Evolutionary conservation across 2,329 filamentous ascomycete genomes (phyloP), one percentile per base, ranked within the genome.

Genomic region (Penicillium sp.): DNA sequence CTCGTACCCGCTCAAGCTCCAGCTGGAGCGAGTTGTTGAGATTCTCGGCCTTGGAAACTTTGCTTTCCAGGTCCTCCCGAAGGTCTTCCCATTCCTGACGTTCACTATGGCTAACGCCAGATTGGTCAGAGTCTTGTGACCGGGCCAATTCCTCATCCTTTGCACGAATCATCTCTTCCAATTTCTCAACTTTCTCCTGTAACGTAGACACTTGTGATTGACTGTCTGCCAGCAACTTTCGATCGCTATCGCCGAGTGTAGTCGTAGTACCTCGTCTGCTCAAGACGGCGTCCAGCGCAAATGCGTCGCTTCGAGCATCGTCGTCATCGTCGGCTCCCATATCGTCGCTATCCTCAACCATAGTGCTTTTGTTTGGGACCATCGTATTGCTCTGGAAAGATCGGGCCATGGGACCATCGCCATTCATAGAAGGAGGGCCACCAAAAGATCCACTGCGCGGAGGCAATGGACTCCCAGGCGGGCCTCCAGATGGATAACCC

Each of bases 311-410:
- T 37, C 82, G 74, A 33, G 72, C 72, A 48, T 74, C 70, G 44
- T 80, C 73, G 47, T 67, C 68, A 32, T 76, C 77, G 11, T 76
- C 75, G 13, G 66, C 68, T 13, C 72, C 74, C 41, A 67, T 67
- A 47, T 86, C 85, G 51, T 94, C 88, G 49, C 94, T 89, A 59
- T 96, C 92, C 62, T 98, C 92, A 1, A 96, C 80, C 82, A 96
- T 89, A 0, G 85, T 95, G 56, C 90, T 94, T 68, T 96, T 98
- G 60, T 95, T 96, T 0, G 92, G 92, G 20, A 96, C 84, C 55
- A 96, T 94, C 0, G 88, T 96, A 59, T 94, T 96, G 59, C 84
- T 90, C 60, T 95, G 89, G 50, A 94, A 88, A 25, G 88, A 88
- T 60, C 93, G 95, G 11, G 85, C 84, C 50, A 85, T 77, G 3